Base-by-base conservation (phyloP, 192 early-diverging fungal genomes). In the Endogone sp. region DNA sequence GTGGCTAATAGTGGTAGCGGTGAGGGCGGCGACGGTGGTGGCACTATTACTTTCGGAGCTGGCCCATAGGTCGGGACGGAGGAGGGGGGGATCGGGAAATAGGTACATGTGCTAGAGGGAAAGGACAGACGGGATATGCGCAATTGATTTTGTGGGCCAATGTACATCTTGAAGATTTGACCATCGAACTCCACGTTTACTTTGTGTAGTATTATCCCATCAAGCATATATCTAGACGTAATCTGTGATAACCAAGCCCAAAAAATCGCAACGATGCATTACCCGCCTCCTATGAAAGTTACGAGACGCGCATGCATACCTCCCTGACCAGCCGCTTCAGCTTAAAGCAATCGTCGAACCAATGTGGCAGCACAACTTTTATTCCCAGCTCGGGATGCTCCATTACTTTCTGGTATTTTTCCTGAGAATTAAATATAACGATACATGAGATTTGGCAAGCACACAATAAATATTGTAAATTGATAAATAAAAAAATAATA, bases 331-430 rank as follows among this genome's bases (percentile, higher is more conserved):
- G 59, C 27, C 79, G 64, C 56, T 78, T 76, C 30, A 91, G 60
- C 55, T 83, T 85, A 27, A 90, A 73, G 64, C 85, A 87, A 54
- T 85, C 82, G 54, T 91, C 82, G 71, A 93, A 89, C 85, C 88
- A 93, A 60, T 91, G 88, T 44, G 91, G 91, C 28, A 93, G 71
- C 62, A 93, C 78, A 16, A 86, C 58, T 60, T 73, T 83, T 37
- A 90, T 82, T 44, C 37, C 37, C 29, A 79, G 65, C 65, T 84
- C 79, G 21, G 75, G 76, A 58, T 79, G 69, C 32, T 67, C 56
- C 62, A 75, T 80, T 0, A 70, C 76, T 61, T 73, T 75, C 21
- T 79, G 78, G 60, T 84, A 85, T 60, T 82, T 86, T 55, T 62
- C 75, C 77, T 75, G n/a, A n/a, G n/a, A n/a, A 44, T 44, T 8